Base-by-base conservation (phyloP, 345 rosid genomes). In the Salix arbutifolia region DNA sequence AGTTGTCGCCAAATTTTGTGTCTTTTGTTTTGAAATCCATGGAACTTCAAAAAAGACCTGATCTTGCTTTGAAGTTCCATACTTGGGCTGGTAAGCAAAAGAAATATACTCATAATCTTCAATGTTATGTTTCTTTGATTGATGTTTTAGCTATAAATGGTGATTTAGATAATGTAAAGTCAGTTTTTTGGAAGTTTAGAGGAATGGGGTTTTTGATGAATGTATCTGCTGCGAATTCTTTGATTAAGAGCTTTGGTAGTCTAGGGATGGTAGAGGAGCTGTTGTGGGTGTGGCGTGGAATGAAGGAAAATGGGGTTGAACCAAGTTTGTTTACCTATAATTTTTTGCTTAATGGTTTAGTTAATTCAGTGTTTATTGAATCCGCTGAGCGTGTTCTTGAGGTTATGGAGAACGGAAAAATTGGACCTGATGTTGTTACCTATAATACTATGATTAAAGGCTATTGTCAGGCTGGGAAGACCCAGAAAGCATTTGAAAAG, bases 231-330 rank as follows among this genome's bases (percentile, higher is more conserved):
- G 89, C 87, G 10, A 93, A 91, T 86, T 85, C 87, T 78, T 73
- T 96, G 88, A 88, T 96, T 79, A 93, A 80, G 87, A 90, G 90
- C 79, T 89, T 90, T 67, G 98, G 99, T 52, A 87, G 83, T 72
- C 87, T 90, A 38, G 98, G 97, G 48, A 88, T 96, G 98, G 92
- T 96, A 38, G 99, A 91, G 86, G 96, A 96, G 77, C 76, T 91
- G 85, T 80, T 96, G 76, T 93, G 97, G 97, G 91, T 90, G 72
- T 96, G 98, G 97, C 83, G 99, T 23, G 78, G 83, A 69, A 93
- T 93, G 98, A 87, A 93, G 79, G 96, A 96, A 70, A 91, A 91
- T 81, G 91, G 82, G 67, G 87, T 91, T 71, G 98, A 90, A 75
- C 94, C 97, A 0, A 92, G 89, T 83, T 79, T 91, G 85, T 91